Evolutionary conservation across 176 grass and related monocot genomes (phyloP).

Genomic region (Oryza coarctata): DNA sequence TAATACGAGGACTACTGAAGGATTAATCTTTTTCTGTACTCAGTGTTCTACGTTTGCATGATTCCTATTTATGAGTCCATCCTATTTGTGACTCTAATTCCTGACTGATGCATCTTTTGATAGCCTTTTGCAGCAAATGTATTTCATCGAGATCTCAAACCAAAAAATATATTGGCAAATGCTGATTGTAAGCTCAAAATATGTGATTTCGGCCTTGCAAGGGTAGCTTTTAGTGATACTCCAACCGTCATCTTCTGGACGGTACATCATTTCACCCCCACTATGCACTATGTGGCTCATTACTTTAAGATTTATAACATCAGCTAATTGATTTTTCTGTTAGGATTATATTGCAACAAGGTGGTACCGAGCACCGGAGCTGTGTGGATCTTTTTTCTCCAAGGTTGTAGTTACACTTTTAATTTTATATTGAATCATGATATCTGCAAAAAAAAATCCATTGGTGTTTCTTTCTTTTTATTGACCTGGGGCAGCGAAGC

Average conservation of each 20-base stretch:
- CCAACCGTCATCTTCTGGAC: conserved; percentile 99
- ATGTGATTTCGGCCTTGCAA: conserved; percentile 94
- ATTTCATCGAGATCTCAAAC: conserved; percentile 97
- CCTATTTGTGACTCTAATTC: conserved; percentile 5
- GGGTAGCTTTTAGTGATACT: conserved; percentile 89
- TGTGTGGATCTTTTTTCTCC: conserved; percentile 98
- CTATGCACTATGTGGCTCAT: conserved; percentile 1
- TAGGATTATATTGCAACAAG: conserved; percentile 99
- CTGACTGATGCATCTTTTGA: conserved; percentile 44
- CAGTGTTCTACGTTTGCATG: not conserved
- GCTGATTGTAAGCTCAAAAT: conserved; percentile 99
- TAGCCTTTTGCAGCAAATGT: conserved; percentile 84
- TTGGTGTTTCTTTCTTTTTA: not conserved
- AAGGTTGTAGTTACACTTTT: conserved; percentile 51
- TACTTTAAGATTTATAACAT: conserved; percentile 19
- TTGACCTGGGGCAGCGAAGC: not conserved
- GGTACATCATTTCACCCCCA: conserved; percentile 33
- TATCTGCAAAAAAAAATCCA: not conserved
- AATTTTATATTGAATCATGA: conserved; percentile 11
- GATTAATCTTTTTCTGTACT: not conserved
- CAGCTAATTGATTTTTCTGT: conserved; percentile 29
- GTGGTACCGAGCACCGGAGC: conserved; percentile 96
- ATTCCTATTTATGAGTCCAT: not conserved
- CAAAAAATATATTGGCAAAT: conserved; percentile 97
- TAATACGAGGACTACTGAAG: not conserved